A percentile compares a stretch with the other conserved stretches of the same genome.
These are phyloP conservation scores for Orbilia brochopaga DNA, from an alignment of 2,329 filamentous ascomycete species.

Conservation along the genomic window DNA sequence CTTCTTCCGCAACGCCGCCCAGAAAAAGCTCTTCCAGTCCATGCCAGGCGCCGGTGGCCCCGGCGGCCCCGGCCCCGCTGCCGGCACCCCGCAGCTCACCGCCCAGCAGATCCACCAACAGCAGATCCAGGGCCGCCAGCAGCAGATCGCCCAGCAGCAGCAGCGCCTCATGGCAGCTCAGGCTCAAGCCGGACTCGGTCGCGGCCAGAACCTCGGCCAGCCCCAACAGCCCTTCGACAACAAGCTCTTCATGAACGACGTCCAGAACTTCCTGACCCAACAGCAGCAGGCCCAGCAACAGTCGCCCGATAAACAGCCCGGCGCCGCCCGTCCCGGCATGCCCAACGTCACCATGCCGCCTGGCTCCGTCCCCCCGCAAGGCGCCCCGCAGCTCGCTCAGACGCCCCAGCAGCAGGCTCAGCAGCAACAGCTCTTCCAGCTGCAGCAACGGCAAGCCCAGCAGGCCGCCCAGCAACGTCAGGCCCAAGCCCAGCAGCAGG, in stretches of 20 bases:
- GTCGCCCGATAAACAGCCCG: slow-evolving; percentile 3
- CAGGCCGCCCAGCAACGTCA: not conserved
- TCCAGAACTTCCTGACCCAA: slow-evolving; percentile 34
- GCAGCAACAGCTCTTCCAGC: slow-evolving; percentile 22
- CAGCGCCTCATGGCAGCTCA: slow-evolving; percentile 9
- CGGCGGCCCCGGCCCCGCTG: not conserved
- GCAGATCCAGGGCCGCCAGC: slow-evolving; percentile 35
- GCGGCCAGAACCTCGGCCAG: slow-evolving; percentile 32
- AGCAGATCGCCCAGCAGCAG: slow-evolving; percentile 28
- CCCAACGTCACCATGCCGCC: slow-evolving; percentile 25
- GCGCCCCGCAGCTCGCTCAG: slow-evolving; percentile 14
- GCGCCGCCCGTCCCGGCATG: slow-evolving; percentile 25
- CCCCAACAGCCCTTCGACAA: slow-evolving; percentile 34
- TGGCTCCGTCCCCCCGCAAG: slow-evolving; percentile 9
- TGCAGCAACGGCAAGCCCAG: slow-evolving; percentile 22
- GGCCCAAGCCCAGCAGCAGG: slow-evolving; percentile 19
- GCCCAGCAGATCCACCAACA: slow-evolving; percentile 29
- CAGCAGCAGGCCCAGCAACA: slow-evolving; percentile 13
- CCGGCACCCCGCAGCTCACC: slow-evolving; percentile 18
- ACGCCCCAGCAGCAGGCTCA: slow-evolving; percentile 17
- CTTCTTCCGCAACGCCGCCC: slow-evolving; percentile 46
- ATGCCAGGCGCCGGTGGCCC: slow-evolving; percentile 7
- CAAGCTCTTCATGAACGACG: slow-evolving; percentile 37
- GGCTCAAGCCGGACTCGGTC: slow-evolving; percentile 33
- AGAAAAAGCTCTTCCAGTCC: slow-evolving; percentile 29